phyloP scores from a whole-genome alignment of 257 asterid species.

The Sherardia arvensis region DNA sequence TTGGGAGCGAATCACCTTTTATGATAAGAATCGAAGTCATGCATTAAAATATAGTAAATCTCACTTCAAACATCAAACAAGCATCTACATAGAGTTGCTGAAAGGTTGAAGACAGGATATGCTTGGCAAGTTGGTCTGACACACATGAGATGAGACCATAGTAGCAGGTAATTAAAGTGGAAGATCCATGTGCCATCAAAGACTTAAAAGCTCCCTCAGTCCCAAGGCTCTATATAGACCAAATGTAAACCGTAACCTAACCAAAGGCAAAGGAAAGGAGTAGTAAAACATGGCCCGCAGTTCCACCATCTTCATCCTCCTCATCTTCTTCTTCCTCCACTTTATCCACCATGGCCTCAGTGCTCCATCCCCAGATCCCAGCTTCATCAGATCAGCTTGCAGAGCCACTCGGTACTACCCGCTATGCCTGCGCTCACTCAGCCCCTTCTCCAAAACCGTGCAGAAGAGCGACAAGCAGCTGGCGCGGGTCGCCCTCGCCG shows the following conservation, averaged over 20 bases:
- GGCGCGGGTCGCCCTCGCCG: constrained; percentile 43
- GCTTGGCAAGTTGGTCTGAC: constrained; percentile 10
- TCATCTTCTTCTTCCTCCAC: constrained; percentile 21
- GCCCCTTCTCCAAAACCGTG: constrained; percentile 33
- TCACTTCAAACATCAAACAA: no score
- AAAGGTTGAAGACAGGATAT: neutral
- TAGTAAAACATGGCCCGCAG: constrained; percentile 25
- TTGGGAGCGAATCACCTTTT: no score
- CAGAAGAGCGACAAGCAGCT: constrained; percentile 36
- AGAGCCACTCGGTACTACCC: constrained; percentile 46
- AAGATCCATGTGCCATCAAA: neutral
- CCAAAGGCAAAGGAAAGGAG: neutral
- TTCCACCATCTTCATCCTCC: constrained; percentile 14
- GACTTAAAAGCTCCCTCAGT: neutral
- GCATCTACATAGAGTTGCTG: neutral
- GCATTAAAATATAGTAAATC: no score
- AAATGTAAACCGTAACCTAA: neutral
- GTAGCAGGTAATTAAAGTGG: neutral
- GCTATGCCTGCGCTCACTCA: constrained; percentile 43
- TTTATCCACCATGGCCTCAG: constrained; percentile 1
- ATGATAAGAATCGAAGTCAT: no score
- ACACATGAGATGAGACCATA: neutral
- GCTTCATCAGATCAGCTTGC: constrained; percentile 48
- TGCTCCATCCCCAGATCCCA: constrained; percentile 15
- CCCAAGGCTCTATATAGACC: neutral